Conservation (phyloP, 352 stramenopile genomes). For the Globisporangium sylvaticum region DNA sequence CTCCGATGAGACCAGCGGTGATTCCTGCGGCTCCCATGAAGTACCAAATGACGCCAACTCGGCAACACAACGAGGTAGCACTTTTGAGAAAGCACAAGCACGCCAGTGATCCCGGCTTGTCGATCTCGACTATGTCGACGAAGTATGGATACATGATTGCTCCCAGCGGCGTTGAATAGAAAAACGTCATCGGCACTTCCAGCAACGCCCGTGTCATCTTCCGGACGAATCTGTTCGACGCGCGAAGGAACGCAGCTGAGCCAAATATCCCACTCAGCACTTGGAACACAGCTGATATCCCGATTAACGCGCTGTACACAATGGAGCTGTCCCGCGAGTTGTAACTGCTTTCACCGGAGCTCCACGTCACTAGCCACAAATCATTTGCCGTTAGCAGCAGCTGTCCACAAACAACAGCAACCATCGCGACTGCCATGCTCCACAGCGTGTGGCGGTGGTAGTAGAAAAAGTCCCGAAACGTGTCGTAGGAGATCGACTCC, state of each 20-base stretch:
- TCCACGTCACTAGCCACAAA: no score
- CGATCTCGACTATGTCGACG: not conserved
- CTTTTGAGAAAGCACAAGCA: not conserved
- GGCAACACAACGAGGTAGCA: not conserved
- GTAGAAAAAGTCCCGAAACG: no score
- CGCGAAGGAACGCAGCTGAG: conserved; percentile 30
- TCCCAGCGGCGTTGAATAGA: not conserved
- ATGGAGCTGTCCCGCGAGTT: no score
- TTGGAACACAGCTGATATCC: no score
- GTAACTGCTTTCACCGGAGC: no score
- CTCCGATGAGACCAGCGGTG: not conserved
- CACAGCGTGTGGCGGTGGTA: no score
- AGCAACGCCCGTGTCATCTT: not conserved
- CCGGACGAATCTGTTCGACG: not conserved
- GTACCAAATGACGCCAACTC: not conserved
- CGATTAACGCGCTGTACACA: no score
- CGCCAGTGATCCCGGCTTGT: not conserved
- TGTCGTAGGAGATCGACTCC: no score
- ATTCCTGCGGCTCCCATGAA: not conserved
- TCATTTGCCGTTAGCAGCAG: no score
- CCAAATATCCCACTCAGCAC: conserved; percentile 20
- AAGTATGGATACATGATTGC: not conserved
- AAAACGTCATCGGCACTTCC: not conserved
- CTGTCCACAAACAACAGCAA: no score
- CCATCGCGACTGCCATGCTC: no score